phyloP scores from a whole-genome alignment of 2,329 filamentous ascomycete species.

The Colletotrichum sp. region DNA sequence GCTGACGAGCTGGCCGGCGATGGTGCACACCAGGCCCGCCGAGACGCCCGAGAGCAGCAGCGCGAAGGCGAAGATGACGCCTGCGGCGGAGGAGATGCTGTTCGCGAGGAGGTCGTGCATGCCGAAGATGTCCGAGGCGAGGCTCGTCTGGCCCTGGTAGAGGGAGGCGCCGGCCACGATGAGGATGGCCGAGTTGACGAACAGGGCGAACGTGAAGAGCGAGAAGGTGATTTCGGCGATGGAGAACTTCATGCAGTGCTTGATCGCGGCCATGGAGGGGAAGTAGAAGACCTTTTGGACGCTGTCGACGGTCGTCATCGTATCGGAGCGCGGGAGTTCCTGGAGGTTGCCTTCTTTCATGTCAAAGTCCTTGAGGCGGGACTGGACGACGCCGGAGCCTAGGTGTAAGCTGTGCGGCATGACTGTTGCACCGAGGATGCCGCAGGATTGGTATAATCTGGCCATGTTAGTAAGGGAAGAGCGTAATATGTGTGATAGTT shows the following conservation, averaged over 20 bases:
- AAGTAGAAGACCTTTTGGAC: slow-evolving; percentile 65
- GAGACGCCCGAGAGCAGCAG: slow-evolving; percentile 81
- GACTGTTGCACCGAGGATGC: slow-evolving; percentile 79
- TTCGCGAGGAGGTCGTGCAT: slow-evolving; percentile 76
- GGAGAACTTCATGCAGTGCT: slow-evolving; percentile 77
- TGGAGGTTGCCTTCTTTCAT: slow-evolving; percentile 49
- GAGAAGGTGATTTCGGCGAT: slow-evolving; percentile 73
- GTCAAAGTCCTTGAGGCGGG: slow-evolving; percentile 69
- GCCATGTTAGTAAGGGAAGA: background rate
- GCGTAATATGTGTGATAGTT: background rate
- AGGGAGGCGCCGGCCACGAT: slow-evolving; percentile 84
- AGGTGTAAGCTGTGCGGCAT: slow-evolving; percentile 75
- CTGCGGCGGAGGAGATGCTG: slow-evolving; percentile 76
- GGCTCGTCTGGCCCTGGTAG: slow-evolving; percentile 65
- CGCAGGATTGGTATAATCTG: slow-evolving; percentile 71
- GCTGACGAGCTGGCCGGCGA: slow-evolving; percentile 86
- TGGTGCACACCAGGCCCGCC: slow-evolving; percentile 87
- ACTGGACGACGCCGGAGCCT: slow-evolving; percentile 72
- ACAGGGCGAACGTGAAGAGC: slow-evolving; percentile 83
- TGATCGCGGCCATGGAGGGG: slow-evolving; percentile 75
- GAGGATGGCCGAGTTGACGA: slow-evolving; percentile 85
- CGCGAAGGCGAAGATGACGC: slow-evolving; percentile 83
- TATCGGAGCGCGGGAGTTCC: slow-evolving; percentile 36
- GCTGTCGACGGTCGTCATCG: slow-evolving; percentile 33
- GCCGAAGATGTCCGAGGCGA: slow-evolving; percentile 78